phyloP scores from a whole-genome alignment of 768 basidiomycete species.

The Lentinula lateritia region DNA sequence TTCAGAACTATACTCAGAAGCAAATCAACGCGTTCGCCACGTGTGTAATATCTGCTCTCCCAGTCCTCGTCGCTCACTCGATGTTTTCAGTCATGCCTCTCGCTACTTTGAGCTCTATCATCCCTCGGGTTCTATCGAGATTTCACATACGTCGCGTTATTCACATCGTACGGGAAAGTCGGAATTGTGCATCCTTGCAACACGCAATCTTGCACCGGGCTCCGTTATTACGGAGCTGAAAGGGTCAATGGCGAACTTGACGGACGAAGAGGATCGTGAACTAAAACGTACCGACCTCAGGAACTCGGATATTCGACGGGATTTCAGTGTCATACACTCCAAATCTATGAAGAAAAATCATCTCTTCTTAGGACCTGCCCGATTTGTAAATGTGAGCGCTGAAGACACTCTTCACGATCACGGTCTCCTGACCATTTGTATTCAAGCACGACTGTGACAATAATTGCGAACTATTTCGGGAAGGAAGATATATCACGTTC shows the following conservation, averaged over 20 bases:
- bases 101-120: slow-evolving; percentile 87
- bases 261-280: slow-evolving; percentile 81
- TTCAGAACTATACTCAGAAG: slow-evolving; percentile 69
- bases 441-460: slow-evolving; percentile 84
- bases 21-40: slow-evolving; percentile 91
- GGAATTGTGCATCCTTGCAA: slow-evolving; percentile 83
- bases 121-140: slow-evolving; percentile 79
- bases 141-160: slow-evolving; percentile 84
- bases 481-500: slow-evolving; percentile 87
- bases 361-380: slow-evolving; percentile 85
- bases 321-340: slow-evolving; percentile 89
- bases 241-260: slow-evolving; percentile 85
- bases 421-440: slow-evolving; percentile 15
- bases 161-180: slow-evolving; percentile 85
- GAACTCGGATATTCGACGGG: slow-evolving; percentile 73
- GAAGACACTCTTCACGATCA: slow-evolving; percentile 6
- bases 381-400: slow-evolving; percentile 81
- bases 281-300: slow-evolving; percentile 77
- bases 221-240: slow-evolving; percentile 80
- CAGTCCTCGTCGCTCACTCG: slow-evolving; percentile 17
- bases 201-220: slow-evolving; percentile 61
- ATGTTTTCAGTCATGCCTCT: slow-evolving; percentile 65
- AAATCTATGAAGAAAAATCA: slow-evolving; percentile 91
- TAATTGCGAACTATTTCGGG: slow-evolving; percentile 84
- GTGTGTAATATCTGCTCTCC: slow-evolving; percentile 45